A percentile compares a stretch with the other conserved stretches of the same genome.
Evolutionary conservation across 495 filamentous ascomycete species (phyloP).

Genomic region (Aspergillus baeticus): DNA sequence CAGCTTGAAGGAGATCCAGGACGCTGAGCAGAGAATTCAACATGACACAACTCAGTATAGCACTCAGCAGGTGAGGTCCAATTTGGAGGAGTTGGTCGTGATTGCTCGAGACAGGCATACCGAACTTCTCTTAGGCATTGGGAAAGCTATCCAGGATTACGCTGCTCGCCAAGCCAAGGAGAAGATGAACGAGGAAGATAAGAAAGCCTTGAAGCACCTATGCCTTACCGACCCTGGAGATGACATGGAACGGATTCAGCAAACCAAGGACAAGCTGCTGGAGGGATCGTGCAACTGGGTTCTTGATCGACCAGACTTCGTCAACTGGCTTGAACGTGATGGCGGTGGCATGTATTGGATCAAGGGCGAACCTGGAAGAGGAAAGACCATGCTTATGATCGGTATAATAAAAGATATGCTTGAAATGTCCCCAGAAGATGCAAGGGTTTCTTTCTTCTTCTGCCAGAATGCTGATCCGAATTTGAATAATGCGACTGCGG

Average conservation of each 20-base stretch:
- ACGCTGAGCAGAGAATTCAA: no score
- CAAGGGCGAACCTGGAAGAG: constrained; percentile 28
- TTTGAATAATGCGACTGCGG: no score
- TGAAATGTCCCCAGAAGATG: background rate
- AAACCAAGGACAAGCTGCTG: constrained; percentile 33
- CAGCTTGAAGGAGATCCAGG: no score
- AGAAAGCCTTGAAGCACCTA: background rate
- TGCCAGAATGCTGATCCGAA: no score
- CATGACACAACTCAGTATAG: no score
- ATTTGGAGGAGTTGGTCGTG: no score
- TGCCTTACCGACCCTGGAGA: constrained; percentile 34
- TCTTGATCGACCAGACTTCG: constrained; percentile 36
- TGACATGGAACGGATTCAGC: constrained; percentile 31
- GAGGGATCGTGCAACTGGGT: constrained; percentile 44
- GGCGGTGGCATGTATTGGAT: constrained; percentile 23
- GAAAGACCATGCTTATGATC: constrained; percentile 43
- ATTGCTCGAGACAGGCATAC: no score
- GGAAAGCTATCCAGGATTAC: no score
- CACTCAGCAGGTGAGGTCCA: no score
- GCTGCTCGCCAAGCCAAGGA: background rate
- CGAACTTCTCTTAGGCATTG: no score
- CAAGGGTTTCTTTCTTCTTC: background rate
- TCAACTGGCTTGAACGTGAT: constrained; percentile 14
- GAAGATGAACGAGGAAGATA: background rate
- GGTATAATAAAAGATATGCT: constrained; percentile 36